These are phyloP conservation scores for Russula earlei DNA, from an alignment of 768 basidiomycete genomes.

Conservation along the genomic window DNA sequence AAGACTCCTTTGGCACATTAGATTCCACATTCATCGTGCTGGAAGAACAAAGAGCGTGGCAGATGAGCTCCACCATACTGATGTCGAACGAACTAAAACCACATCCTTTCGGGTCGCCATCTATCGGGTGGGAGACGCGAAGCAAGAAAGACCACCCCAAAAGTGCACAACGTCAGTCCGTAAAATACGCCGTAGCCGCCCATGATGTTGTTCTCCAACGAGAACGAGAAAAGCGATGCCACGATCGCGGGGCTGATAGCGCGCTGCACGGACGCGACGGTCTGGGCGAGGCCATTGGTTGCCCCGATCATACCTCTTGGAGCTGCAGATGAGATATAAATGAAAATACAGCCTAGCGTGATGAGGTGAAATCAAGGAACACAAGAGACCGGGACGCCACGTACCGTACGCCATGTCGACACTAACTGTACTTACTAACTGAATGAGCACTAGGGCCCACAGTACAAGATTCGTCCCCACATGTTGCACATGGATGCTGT, in stretches of 20 bases:
- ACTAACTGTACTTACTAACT: neutral
- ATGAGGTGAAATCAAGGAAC: constrained; percentile 28
- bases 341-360: constrained; percentile 26
- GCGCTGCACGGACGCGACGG: constrained; percentile 36
- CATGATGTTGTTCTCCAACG: constrained; percentile 25
- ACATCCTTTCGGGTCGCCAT: no score
- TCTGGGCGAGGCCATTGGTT: constrained; percentile 46
- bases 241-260: constrained; percentile 42
- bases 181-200: constrained; percentile 31
- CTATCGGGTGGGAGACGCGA: neutral
- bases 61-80: no score
- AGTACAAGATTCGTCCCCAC: neutral
- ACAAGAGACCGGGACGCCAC: constrained; percentile 9
- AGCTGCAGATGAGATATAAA: constrained; percentile 25
- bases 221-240: constrained; percentile 34
- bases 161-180: neutral
- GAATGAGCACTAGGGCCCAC: neutral
- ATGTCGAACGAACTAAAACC: no score
- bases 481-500: neutral
- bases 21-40: no score
- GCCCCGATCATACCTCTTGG: constrained; percentile 34
- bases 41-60: no score
- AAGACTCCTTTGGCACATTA: no score
- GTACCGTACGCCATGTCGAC: neutral
- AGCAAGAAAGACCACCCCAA: neutral